A percentile compares a stretch with the other conserved stretches of the same genome.
Conservation (phyloP, 306 rosid genomes). For the Vachellia pachyceras region DNA sequence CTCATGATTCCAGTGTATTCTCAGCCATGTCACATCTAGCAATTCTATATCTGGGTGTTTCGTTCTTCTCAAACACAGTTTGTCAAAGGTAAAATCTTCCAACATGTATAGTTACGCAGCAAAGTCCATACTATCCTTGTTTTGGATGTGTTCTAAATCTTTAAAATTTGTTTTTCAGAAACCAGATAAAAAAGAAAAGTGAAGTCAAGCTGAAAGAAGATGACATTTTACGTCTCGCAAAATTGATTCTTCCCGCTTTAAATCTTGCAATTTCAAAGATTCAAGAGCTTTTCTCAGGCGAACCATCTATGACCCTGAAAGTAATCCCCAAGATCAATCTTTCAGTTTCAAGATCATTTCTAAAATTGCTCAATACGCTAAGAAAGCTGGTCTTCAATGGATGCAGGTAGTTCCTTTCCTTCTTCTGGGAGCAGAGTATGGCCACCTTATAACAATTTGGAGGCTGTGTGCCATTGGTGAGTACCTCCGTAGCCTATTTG, state of each 20-base stretch:
- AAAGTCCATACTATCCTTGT: neutral
- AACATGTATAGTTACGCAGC: neutral
- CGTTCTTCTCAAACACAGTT: slow-evolving; percentile 75
- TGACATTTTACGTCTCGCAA: slow-evolving; percentile 69
- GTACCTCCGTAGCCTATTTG: slow-evolving; percentile 9
- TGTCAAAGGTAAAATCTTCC: slow-evolving; percentile 58
- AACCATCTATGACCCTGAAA: slow-evolving; percentile 85
- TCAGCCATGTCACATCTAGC: slow-evolving; percentile 73
- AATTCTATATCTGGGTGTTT: slow-evolving; percentile 63
- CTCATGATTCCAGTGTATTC: slow-evolving; percentile 61
- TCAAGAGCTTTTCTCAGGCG: slow-evolving; percentile 75
- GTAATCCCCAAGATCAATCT: slow-evolving; percentile 48
- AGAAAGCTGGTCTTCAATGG: slow-evolving; percentile 24
- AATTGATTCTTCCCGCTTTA: slow-evolving; percentile 64
- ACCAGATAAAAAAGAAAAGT: slow-evolving; percentile 44
- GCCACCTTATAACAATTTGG: slow-evolving; percentile 78
- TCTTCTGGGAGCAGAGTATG: slow-evolving; percentile 84
- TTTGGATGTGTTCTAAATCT: slow-evolving; percentile 6
- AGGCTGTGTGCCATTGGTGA: slow-evolving; percentile 81
- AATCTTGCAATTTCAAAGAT: slow-evolving; percentile 70
- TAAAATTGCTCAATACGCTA: slow-evolving; percentile 27
- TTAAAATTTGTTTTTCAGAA: slow-evolving; percentile 48
- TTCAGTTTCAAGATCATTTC: slow-evolving; percentile 6
- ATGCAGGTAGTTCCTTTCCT: slow-evolving; percentile 79
- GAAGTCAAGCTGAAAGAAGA: slow-evolving; percentile 68